phyloP scores from a whole-genome alignment of 192 early-diverging fungal genomes.

The Coemansia sp. region DNA sequence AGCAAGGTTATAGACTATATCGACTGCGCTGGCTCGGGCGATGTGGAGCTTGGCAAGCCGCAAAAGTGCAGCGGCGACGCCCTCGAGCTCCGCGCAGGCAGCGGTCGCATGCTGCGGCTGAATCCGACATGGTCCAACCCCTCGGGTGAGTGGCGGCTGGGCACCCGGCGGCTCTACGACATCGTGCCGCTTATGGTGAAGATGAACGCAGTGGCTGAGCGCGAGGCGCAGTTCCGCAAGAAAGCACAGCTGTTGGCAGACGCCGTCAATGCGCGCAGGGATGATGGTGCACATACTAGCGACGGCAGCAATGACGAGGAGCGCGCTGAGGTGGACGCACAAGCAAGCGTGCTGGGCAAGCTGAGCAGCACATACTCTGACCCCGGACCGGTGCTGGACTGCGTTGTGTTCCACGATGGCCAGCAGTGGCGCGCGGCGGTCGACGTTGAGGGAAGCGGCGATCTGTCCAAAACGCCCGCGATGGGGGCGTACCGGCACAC shows the following conservation, averaged over 20 bases:
- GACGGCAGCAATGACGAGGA: constrained; percentile 49
- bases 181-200: constrained; percentile 63
- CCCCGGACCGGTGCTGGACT: constrained; percentile 75
- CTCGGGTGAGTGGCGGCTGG: constrained; percentile 79
- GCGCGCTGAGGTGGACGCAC: constrained; percentile 43
- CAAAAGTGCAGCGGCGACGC: constrained; percentile 50
- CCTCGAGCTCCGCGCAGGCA: constrained; percentile 62
- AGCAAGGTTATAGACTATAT: constrained; percentile 90
- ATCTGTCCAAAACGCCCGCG: constrained; percentile 61
- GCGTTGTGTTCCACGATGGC: constrained; percentile 87
- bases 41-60: constrained; percentile 60
- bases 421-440: constrained; percentile 81
- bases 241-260: constrained; percentile 33
- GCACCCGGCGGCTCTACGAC: constrained; percentile 73
- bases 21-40: constrained; percentile 91
- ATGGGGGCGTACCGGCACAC: constrained; percentile 77
- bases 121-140: constrained; percentile 76
- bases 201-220: constrained; percentile 57
- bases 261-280: constrained; percentile 19
- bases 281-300: not conserved
- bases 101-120: constrained; percentile 73
- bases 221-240: constrained; percentile 32
- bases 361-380: constrained; percentile 66
- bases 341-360: constrained; percentile 65
- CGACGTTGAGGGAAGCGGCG: constrained; percentile 74